phyloP scores from a whole-genome alignment of 2,329 filamentous ascomycete species.

The Ascochyta rabiei region DNA sequence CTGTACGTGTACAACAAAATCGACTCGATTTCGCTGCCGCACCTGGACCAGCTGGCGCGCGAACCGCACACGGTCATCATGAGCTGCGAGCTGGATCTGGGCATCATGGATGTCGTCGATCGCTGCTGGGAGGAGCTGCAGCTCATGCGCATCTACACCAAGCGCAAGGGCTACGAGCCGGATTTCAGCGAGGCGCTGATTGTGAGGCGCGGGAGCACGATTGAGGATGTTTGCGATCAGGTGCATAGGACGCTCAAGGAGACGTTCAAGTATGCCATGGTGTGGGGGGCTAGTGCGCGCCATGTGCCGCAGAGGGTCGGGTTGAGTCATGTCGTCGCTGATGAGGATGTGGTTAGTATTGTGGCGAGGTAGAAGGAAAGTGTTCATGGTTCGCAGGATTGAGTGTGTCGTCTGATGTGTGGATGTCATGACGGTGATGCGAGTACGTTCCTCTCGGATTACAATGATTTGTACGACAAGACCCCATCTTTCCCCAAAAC shows the following conservation, averaged over 20 bases:
- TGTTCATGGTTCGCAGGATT: background rate
- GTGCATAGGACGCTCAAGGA: conserved; percentile 95
- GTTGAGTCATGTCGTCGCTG: conserved; percentile 75
- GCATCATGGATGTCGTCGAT: conserved; percentile 91
- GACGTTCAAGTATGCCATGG: conserved; percentile 97
- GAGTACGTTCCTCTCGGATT: too few relatives aligned
- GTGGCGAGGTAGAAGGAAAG: conserved; percentile 49
- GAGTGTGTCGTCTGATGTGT: too few relatives aligned
- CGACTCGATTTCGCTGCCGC: conserved; percentile 90
- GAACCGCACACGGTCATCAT: conserved; percentile 96
- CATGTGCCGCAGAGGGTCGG: conserved; percentile 95
- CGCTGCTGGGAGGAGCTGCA: conserved; percentile 92
- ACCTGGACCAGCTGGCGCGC: conserved; percentile 87
- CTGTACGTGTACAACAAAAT: conserved; percentile 99
- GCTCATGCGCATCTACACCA: conserved; percentile 83
- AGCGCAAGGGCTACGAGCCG: conserved; percentile 88
- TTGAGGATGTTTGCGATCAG: conserved; percentile 96
- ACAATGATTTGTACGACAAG: too few relatives aligned
- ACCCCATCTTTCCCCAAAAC: too few relatives aligned
- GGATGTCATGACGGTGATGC: too few relatives aligned
- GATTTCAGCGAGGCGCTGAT: conserved; percentile 92
- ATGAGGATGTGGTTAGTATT: conserved; percentile 73
- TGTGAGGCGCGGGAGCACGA: conserved; percentile 82
- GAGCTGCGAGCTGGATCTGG: conserved; percentile 94
- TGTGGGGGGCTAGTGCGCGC: conserved; percentile 95